Evolutionary conservation across 805 yeast genomes (phyloP), one percentile per base, ranked within the genome.

Genomic region (Saccharomycopsis javanensis): DNA sequence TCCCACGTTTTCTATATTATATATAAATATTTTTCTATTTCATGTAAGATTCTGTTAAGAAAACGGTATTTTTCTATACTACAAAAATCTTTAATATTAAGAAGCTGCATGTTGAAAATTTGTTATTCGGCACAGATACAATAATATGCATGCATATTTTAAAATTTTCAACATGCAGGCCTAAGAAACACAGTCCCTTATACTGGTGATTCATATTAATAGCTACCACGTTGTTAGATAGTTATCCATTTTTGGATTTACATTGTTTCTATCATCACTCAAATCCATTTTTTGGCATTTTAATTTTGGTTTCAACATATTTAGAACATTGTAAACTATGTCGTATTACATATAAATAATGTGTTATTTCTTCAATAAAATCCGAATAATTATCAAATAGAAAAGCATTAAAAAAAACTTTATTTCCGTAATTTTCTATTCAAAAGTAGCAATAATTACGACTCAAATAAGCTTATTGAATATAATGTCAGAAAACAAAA

Each of bases 401-500:
- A 1, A n/a, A 16, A 5, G 13, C 11, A 11, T 31, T 4, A 31
- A 31, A 31, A 31, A 31, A 30, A 31, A 7, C 4, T 15, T 31
- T 31, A 11, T 11, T 31, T 31, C 35, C 13, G 35, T 11, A 31
- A 31, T 8, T 31, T 5, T 3, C 3, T 11, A 31, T 31, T 31
- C 11, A 8, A 31, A 5, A 31, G 13, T 5, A n/a, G n/a, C n/a
- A n/a, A n/a, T n/a, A n/a, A n/a, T n/a, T n/a, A n/a, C n/a, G n/a
- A n/a, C n/a, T n/a, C n/a, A n/a, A n/a, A n/a, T n/a, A n/a, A 45
- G 30, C 50, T n/a, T n/a, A 35, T 1, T 38, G 23, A 25, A 15
- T 2, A 15, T 15, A 16, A 53, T 51, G 54, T 34, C 56, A 42
- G 45, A 30, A 20, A 42, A 50, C 10, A 30, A 51, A 20, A 56